These are phyloP conservation scores for Theobroma cacao DNA, from an alignment of 345 rosid genomes.

Conservation along the genomic window DNA sequence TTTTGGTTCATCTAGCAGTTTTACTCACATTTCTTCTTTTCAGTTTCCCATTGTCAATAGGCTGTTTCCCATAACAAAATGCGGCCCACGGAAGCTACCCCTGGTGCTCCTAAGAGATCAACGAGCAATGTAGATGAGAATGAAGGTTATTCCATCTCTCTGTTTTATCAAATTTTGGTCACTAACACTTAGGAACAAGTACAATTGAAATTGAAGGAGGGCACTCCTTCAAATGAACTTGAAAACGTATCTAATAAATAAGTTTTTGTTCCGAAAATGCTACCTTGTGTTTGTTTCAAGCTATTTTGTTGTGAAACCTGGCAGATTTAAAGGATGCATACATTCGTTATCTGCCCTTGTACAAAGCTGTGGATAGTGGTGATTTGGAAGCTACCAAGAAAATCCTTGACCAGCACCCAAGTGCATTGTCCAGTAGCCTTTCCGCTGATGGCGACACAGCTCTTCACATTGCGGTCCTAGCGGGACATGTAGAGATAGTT, in stretches of 20 bases:
- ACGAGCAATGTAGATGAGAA: not conserved
- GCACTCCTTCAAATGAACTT: not conserved
- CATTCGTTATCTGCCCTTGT: conserved; percentile 37
- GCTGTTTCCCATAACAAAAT: not conserved
- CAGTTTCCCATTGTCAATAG: not conserved
- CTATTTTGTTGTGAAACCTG: not conserved
- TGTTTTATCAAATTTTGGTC: not conserved
- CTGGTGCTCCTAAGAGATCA: not conserved
- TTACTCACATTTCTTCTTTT: too few relatives aligned
- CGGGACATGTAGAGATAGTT: conserved; percentile 60
- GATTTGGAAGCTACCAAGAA: conserved; percentile 44
- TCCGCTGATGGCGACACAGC: conserved; percentile 60
- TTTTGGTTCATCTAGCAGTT: not conserved
- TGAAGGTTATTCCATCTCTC: not conserved
- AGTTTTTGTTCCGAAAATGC: not conserved
- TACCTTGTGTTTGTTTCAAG: not conserved
- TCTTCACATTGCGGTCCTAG: conserved; percentile 60
- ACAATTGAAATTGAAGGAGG: not conserved
- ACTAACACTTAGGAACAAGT: too few relatives aligned
- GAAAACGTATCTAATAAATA: too few relatives aligned
- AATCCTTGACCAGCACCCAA: conserved; percentile 35
- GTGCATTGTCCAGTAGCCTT: conserved; percentile 43
- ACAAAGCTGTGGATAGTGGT: conserved; percentile 58
- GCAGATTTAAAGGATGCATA: conserved; percentile 7
- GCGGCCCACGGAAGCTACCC: not conserved